A percentile compares a stretch with the other conserved stretches of the same genome.
Evolutionary conservation across 495 filamentous ascomycete genomes (phyloP).

Genomic region (Saxispiralis lemnorum): DNA sequence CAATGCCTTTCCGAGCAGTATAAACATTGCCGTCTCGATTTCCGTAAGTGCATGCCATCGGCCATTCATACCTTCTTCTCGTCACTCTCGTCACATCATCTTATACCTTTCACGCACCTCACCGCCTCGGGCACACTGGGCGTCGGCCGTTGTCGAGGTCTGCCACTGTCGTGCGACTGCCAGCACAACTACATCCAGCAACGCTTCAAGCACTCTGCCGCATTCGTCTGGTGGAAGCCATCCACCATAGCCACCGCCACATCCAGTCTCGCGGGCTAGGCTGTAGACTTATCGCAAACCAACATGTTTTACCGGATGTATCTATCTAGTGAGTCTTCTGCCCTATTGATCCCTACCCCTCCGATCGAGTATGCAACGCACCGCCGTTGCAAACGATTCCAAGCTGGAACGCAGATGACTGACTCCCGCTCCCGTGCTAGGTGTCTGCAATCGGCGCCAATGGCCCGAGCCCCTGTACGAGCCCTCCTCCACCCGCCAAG

Average conservation of each 20-base stretch:
- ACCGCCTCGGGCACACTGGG: background rate
- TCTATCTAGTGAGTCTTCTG: slow-evolving; percentile 39
- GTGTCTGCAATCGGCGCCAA: slow-evolving; percentile 85
- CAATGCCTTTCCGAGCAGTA: slow-evolving; percentile 1
- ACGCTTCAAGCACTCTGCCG: slow-evolving; percentile 9
- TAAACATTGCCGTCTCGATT: slow-evolving; percentile 7
- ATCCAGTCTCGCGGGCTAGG: background rate
- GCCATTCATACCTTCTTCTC: too few species aligned
- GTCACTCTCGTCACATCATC: too few species aligned
- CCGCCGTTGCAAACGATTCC: background rate
- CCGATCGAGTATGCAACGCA: background rate
- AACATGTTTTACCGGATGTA: slow-evolving; percentile 54
- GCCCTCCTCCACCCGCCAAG: slow-evolving; percentile 49
- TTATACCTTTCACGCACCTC: too few species aligned
- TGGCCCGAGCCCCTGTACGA: slow-evolving; percentile 91
- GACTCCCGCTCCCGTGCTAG: slow-evolving; percentile 39
- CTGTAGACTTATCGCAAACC: background rate
- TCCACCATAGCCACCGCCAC: slow-evolving; percentile 4
- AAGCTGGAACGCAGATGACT: slow-evolving; percentile 12
- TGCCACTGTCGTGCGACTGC: slow-evolving; percentile 11
- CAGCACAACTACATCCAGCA: background rate
- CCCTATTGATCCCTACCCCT: background rate
- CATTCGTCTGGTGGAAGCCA: slow-evolving; percentile 2
- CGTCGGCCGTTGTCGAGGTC: background rate
- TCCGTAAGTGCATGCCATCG: background rate